A percentile compares a stretch with the other conserved stretches of the same genome.
Evolutionary conservation across 345 rosid genomes (phyloP).

Genomic region (Nephelium lappaceum): DNA sequence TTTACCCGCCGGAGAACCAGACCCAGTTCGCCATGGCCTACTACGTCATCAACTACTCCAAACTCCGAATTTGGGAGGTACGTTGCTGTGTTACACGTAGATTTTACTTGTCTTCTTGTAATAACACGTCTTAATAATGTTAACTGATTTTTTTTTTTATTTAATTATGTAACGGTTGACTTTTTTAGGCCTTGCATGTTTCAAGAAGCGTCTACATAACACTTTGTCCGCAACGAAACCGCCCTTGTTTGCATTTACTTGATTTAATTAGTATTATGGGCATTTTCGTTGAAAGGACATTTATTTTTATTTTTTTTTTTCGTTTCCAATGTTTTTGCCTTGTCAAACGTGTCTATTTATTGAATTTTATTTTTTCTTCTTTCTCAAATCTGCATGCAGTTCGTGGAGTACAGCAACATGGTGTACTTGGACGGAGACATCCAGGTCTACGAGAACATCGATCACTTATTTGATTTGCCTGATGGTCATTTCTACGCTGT

Average conservation of each 20-base stretch:
- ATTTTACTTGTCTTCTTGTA: background rate
- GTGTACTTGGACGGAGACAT: conserved; percentile 89
- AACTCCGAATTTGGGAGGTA: conserved; percentile 98
- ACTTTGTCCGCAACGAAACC: background rate
- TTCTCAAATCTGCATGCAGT: conserved; percentile 40
- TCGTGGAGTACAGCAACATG: conserved; percentile 84
- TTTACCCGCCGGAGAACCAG: conserved; percentile 81
- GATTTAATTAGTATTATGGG: too few relatives aligned
- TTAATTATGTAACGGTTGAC: background rate
- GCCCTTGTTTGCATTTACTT: background rate
- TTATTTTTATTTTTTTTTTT: background rate
- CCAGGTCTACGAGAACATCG: conserved; percentile 74
- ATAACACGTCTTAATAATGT: background rate
- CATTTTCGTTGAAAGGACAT: background rate
- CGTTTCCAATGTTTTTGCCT: too few relatives aligned
- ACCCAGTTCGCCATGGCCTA: conserved; percentile 89
- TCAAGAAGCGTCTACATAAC: background rate
- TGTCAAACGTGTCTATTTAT: background rate
- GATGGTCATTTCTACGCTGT: conserved; percentile 73
- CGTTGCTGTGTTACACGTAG: background rate
- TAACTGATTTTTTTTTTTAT: background rate
- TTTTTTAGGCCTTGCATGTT: background rate
- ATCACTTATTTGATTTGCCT: conserved; percentile 73
- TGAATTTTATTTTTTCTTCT: background rate
- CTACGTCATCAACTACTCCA: conserved; percentile 90